Conservation (phyloP, 2,329 filamentous ascomycete species). For the Diaporthe australafricana region DNA sequence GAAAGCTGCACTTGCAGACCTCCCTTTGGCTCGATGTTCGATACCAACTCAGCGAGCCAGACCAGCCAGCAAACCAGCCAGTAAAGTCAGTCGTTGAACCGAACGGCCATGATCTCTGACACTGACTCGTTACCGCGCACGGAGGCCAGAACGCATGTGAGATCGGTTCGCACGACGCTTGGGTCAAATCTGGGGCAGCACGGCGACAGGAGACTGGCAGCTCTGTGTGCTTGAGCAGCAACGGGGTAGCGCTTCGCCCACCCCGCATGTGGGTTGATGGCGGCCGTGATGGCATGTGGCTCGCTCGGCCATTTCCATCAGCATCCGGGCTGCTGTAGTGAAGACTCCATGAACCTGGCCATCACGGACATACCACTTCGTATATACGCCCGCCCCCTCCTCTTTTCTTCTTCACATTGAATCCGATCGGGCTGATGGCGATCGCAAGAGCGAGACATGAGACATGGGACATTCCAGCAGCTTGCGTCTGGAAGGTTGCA, state of each 20-base stretch:
- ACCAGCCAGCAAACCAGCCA: not conserved
- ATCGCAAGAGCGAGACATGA: not conserved
- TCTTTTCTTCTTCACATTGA: not conserved
- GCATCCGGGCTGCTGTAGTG: no score
- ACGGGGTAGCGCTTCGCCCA: not conserved
- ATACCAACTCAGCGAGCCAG: not conserved
- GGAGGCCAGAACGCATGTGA: not conserved
- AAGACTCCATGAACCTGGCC: not conserved
- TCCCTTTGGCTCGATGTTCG: not conserved
- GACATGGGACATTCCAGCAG: not conserved
- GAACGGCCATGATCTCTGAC: not conserved
- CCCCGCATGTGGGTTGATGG: not conserved
- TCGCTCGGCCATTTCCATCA: no score
- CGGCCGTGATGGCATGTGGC: not conserved
- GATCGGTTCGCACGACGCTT: not conserved
- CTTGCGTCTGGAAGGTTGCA: not conserved
- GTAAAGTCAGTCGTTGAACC: not conserved
- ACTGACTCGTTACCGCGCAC: not conserved
- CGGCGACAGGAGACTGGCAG: not conserved
- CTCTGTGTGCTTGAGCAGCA: not conserved
- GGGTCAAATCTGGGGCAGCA: not conserved
- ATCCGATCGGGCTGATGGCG: not conserved
- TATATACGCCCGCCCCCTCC: not conserved
- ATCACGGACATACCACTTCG: no score
- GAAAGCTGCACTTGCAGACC: not conserved